phyloP scores from a whole-genome alignment of 192 early-diverging fungal species.

The Umbelopsis ramanniana region DNA sequence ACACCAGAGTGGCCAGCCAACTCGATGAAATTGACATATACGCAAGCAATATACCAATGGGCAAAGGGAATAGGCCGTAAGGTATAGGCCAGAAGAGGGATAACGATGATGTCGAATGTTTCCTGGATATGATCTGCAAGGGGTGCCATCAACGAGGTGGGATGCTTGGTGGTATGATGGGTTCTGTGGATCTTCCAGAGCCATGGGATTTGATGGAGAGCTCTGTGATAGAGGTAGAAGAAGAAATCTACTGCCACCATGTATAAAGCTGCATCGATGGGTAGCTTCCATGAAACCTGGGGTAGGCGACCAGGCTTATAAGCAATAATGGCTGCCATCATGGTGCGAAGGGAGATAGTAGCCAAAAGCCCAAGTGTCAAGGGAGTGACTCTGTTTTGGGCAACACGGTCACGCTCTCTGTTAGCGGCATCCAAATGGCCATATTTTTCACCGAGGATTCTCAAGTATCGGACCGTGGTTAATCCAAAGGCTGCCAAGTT shows the following conservation, averaged over 20 bases:
- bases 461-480: neutral
- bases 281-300: neutral
- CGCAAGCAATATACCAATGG: slow-evolving; percentile 15
- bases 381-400: slow-evolving; percentile 2
- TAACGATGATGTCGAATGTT: slow-evolving; percentile 12
- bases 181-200: slow-evolving; percentile 23
- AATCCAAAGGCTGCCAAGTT: slow-evolving; percentile 14
- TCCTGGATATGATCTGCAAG: slow-evolving; percentile 23
- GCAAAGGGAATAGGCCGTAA: slow-evolving; percentile 10
- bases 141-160: slow-evolving; percentile 22
- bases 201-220: slow-evolving; percentile 18
- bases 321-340: slow-evolving; percentile 16
- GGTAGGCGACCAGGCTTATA: neutral
- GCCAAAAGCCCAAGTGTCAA: neutral
- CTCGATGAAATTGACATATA: slow-evolving; percentile 20
- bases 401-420: slow-evolving; percentile 18
- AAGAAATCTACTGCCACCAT: slow-evolving; percentile 19
- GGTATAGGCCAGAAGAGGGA: slow-evolving; percentile 6
- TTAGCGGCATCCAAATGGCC: slow-evolving; percentile 17
- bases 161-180: slow-evolving; percentile 23
- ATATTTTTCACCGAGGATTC: slow-evolving; percentile 11
- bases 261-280: slow-evolving; percentile 11
- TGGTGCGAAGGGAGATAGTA: slow-evolving; percentile 8
- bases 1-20: slow-evolving; percentile 24
- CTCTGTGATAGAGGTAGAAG: slow-evolving; percentile 19